Conservation (phyloP, 495 filamentous ascomycete species). For the Aspergillus heteromorphus region DNA sequence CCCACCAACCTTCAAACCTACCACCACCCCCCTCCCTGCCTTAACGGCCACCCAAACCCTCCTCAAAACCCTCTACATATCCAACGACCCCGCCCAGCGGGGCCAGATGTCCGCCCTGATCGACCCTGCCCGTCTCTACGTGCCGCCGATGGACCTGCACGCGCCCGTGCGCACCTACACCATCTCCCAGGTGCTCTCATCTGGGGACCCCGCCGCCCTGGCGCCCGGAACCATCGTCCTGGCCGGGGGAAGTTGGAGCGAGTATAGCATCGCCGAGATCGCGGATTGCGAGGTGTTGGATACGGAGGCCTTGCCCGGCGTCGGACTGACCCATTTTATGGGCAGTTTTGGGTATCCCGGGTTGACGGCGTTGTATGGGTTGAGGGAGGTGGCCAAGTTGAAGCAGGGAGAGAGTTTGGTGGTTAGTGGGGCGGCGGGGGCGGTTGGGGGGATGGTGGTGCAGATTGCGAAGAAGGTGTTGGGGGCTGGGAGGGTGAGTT, state of each 20-base stretch:
- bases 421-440: slow-evolving; percentile 45
- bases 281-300: slow-evolving; percentile 15
- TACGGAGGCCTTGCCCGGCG: slow-evolving; percentile 25
- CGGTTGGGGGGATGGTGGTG: slow-evolving; percentile 41
- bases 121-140: slow-evolving; percentile 46
- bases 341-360: slow-evolving; percentile 47
- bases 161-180: slow-evolving; percentile 52
- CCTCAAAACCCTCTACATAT: slow-evolving; percentile 55
- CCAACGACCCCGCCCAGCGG: slow-evolving; percentile 66
- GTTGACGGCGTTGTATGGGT: slow-evolving; percentile 48
- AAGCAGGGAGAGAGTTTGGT: slow-evolving; percentile 39
- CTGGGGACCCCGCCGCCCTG: slow-evolving; percentile 19
- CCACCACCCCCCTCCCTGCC: slow-evolving; percentile 36
- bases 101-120: slow-evolving; percentile 53
- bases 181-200: slow-evolving; percentile 43
- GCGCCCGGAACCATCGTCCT: slow-evolving; percentile 36
- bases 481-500: slow-evolving; percentile 43
- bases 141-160: slow-evolving; percentile 52
- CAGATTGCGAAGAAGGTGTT: slow-evolving; percentile 53
- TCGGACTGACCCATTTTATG: slow-evolving; percentile 42
- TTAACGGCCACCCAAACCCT: slow-evolving; percentile 51
- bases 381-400: slow-evolving; percentile 34
- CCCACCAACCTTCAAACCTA: slow-evolving; percentile 43
- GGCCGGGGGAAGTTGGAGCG: slow-evolving; percentile 41
- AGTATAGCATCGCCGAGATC: slow-evolving; percentile 42